Base-by-base conservation (phyloP, 1,284 basidiomycete species). In the Trametes pubescens region DNA sequence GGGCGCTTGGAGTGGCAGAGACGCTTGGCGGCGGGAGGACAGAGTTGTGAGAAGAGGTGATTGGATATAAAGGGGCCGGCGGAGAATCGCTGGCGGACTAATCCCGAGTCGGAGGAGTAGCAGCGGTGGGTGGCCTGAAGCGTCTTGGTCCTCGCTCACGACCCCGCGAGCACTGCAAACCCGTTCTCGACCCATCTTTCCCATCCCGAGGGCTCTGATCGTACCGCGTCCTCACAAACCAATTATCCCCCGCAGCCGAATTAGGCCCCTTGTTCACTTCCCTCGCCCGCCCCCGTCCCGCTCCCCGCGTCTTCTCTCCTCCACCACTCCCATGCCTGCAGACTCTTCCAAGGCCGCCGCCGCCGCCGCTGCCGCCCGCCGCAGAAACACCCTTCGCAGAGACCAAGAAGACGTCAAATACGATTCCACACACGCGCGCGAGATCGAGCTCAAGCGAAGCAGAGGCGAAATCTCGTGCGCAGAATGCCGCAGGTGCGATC, bases 391-490 rank as follows among this genome's bases (percentile, higher is more conserved):
- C 51, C 59, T 66, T 49, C 67, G 71, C 43, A 73, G 71, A 52
- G 75, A 77, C 46, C 38, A 65, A 55, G 75, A 76, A 4, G 74
- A 74, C 34, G 57, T 70, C 69, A 70, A 72, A 46, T 67, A 72
- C 57, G 77, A 78, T 49, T 72, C 70, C 65, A 72, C 65, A 43
- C 73, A 77, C 62, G 72, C 74, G 14, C 71, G 77, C 59, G 80
- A 82, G 73, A 82, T 82, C 66, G 81, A 82, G 78, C 82, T 86
- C n/a, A 91, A 91, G 75, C 82, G 89, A 48, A 87, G 87, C 16
- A 80, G 87, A 72, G 89, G 88, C 52, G 86, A 86, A 38, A 83
- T 90, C 70, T 89, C 88, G 22, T 90, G 89, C 74, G 90, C 89
- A 18, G 90, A 91, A 74, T 91, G 89, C 75, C 79, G 90, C 72